Evolutionary conservation across 2,329 filamentous ascomycete species (phyloP).

Genomic region (Hymenoscyphus fructigenus): DNA sequence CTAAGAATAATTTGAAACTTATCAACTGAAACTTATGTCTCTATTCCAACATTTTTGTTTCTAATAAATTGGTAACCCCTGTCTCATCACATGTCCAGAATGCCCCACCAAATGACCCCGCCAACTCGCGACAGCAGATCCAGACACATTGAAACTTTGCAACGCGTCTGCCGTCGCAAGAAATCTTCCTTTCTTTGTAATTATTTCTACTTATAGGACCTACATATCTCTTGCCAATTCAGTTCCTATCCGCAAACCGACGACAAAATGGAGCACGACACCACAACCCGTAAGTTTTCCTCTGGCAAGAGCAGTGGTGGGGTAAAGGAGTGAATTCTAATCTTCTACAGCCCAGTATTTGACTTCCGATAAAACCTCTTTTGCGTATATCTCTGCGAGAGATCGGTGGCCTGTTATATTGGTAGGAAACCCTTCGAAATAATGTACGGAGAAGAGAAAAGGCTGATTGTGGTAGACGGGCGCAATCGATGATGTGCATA

Average conservation of each 20-base stretch:
- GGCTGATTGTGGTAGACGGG: slow-evolving; percentile 62
- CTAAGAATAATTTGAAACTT: too few species aligned
- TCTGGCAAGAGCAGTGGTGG: not conserved
- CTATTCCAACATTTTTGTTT: too few species aligned
- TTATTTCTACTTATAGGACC: too few species aligned
- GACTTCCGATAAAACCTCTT: slow-evolving; percentile 81
- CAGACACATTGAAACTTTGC: slow-evolving; percentile 5
- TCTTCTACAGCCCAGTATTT: slow-evolving; percentile 24
- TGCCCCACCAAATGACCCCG: slow-evolving; percentile 11
- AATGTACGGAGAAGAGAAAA: not conserved
- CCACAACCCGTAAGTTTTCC: slow-evolving; percentile 63
- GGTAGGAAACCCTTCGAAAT: slow-evolving; percentile 44
- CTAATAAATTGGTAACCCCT: not conserved
- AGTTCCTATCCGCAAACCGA: not conserved
- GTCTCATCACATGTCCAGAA: not conserved
- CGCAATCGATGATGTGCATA: slow-evolving; percentile 92
- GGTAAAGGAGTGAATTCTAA: not conserved
- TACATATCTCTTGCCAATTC: not conserved
- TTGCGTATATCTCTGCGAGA: slow-evolving; percentile 80
- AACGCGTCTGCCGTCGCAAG: slow-evolving; percentile 3
- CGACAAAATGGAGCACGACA: slow-evolving; percentile 67
- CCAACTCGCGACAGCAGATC: slow-evolving; percentile 9
- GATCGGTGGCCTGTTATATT: slow-evolving; percentile 94
- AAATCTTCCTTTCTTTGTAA: not conserved
- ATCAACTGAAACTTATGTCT: too few species aligned